A percentile compares a stretch with the other conserved stretches of the same genome.
Evolutionary conservation across 1,284 basidiomycete species (phyloP).

Genomic region (Cutaneotrichosporon spelunceum): DNA sequence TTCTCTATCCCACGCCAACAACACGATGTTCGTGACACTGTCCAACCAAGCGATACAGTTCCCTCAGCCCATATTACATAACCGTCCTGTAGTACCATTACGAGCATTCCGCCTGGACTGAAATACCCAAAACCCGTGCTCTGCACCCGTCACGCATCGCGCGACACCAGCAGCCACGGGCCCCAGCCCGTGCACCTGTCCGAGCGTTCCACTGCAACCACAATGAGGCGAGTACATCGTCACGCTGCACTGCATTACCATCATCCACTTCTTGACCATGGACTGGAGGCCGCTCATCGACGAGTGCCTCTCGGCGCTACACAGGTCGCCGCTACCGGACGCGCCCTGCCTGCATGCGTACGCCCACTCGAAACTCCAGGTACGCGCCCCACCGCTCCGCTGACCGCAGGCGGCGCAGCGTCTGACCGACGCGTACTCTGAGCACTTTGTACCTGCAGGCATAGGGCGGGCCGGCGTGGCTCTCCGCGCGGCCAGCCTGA

Average conservation of each 20-base stretch:
- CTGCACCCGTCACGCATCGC: not conserved
- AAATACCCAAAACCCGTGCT: not conserved
- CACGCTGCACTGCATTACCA: not conserved
- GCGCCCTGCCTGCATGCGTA: conserved; percentile 2
- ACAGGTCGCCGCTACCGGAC: conserved; percentile 4
- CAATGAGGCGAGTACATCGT: not conserved
- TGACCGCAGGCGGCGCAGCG: not conserved
- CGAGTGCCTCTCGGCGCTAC: conserved; percentile 3
- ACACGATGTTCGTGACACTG: not conserved
- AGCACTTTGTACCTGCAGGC: conserved; percentile 2
- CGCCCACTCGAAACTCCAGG: conserved; percentile 7
- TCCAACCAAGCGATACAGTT: not conserved
- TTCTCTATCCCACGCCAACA: not conserved
- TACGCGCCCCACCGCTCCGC: not conserved
- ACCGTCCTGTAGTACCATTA: too few species aligned
- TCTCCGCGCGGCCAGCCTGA: not conserved
- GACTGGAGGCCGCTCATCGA: conserved; percentile 3
- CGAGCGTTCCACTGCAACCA: not conserved
- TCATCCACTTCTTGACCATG: not conserved
- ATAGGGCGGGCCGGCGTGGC: not conserved
- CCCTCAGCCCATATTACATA: too few species aligned
- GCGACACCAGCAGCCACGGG: not conserved
- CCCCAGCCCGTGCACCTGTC: not conserved
- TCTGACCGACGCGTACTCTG: not conserved
- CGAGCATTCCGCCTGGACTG: not conserved